These are phyloP conservation scores for Meripilus lineatus DNA, from an alignment of 1,284 basidiomycete species.

Conservation along the genomic window DNA sequence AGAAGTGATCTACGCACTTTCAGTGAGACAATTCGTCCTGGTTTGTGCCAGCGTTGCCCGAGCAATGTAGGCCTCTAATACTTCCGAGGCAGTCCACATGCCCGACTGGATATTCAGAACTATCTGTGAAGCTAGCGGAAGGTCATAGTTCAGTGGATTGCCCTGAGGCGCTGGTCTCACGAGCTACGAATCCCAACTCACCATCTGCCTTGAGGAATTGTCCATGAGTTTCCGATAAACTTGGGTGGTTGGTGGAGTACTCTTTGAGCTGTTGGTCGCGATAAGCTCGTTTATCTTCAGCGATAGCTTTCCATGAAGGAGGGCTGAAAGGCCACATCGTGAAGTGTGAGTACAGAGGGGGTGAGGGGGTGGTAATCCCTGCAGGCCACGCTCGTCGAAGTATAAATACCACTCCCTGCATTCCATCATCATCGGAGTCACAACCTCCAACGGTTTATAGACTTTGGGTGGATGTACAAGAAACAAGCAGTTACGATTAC, in stretches of 20 bases:
- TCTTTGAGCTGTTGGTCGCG: slow-evolving; percentile 28
- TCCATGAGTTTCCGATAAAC: too few relatives aligned
- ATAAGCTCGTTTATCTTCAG: slow-evolving; percentile 28
- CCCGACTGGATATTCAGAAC: slow-evolving; percentile 50
- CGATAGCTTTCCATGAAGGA: slow-evolving; percentile 26
- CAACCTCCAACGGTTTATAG: too few relatives aligned
- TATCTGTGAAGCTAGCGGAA: slow-evolving; percentile 64
- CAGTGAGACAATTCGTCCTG: slow-evolving; percentile 73
- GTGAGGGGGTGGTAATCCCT: background rate
- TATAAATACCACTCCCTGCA: too few relatives aligned
- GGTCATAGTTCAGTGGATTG: too few relatives aligned
- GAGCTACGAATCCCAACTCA: too few relatives aligned
- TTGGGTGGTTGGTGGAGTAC: too few relatives aligned
- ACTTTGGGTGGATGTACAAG: too few relatives aligned
- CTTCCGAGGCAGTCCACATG: slow-evolving; percentile 70
- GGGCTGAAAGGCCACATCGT: slow-evolving; percentile 40
- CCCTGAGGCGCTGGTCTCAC: slow-evolving; percentile 16
- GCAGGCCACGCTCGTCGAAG: too few relatives aligned
- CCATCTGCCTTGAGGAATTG: too few relatives aligned
- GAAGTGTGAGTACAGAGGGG: background rate
- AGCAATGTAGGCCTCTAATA: slow-evolving; percentile 71
- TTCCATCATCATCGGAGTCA: too few relatives aligned
- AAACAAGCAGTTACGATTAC: too few relatives aligned
- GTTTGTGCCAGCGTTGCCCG: slow-evolving; percentile 62
- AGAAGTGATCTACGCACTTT: slow-evolving; percentile 39